Base-by-base conservation (phyloP, 352 stramenopile species). In the Globisporangium orthogonon region DNA sequence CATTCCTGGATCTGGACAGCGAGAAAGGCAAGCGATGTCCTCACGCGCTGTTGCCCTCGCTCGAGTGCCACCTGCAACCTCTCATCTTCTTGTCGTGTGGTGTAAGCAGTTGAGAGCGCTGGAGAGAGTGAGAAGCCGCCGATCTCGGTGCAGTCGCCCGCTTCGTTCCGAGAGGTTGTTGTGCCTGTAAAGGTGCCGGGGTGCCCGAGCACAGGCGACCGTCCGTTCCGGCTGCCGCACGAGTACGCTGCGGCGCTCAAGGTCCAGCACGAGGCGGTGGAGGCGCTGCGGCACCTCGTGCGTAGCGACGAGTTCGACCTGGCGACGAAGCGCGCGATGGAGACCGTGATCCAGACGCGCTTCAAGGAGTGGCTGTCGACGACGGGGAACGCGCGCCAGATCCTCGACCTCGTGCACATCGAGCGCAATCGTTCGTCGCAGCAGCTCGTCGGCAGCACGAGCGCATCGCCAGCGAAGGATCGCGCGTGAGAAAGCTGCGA, bases 301-400 rank as follows among this genome's bases (percentile, higher is more conserved):
- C 75, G 70, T 3, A 89, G 78, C 60, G 81, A 94, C 50, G 83
- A 94, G 66, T 91, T 94, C 50, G 83, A 94, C 55, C 37, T 89
- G 51, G 61, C 76, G 41, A 84, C 76, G 44, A 94, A 94, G 65
- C 79, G 80, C 28, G 79, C 76, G 45, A 86, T 94, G 71, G 82
- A 94, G 61, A 76, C 78, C 58, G 76, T 90, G 51, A 89, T 94
- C 56, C 82, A 94, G 63, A 63, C 78, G 54, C 79, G 77, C 33
- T 93, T 92, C 61, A 91, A 90, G 66, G 86, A 97, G 63, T 97
- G 88, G 88, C 76, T 97, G 15, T 83, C 85, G 15, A 65, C 81
- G 9, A 92, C 86, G 17, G 88, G 85, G 58, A 92, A 96, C 50
- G 76, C 89, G 56, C 78, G 88, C 7, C 86, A 97, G 69, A 87